phyloP scores from a whole-genome alignment of 2,329 filamentous ascomycete species.

The Dothidotthia symphoricarpi region DNA sequence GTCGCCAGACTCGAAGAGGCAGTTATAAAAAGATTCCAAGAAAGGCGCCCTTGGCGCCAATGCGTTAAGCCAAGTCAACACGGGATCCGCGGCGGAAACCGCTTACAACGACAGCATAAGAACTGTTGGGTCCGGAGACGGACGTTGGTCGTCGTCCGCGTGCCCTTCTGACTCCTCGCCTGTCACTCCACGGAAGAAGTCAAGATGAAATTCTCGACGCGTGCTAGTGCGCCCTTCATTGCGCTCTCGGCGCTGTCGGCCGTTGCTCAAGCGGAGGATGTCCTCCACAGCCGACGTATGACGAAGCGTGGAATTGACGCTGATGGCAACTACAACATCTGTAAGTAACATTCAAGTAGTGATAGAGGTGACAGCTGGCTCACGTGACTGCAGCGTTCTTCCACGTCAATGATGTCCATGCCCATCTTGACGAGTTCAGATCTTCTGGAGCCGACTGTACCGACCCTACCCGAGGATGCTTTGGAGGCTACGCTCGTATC shows the following conservation, averaged over 20 bases:
- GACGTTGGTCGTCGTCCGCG: slow-evolving; percentile 3
- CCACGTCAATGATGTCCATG: slow-evolving; percentile 68
- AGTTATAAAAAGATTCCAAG: slow-evolving; percentile 17
- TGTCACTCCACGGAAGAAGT: slow-evolving; percentile 1
- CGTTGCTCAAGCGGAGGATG: slow-evolving; percentile 25
- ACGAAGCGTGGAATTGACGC: slow-evolving; percentile 34
- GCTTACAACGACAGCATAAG: slow-evolving; percentile 15
- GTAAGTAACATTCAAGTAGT: slow-evolving; percentile 13
- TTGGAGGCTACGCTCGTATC: slow-evolving; percentile 64
- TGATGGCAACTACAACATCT: slow-evolving; percentile 38
- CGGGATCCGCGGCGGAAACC: slow-evolving; percentile 10
- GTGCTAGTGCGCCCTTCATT: slow-evolving; percentile 14
- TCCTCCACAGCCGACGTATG: slow-evolving; percentile 30
- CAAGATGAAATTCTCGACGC: slow-evolving; percentile 25
- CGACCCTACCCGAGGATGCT: slow-evolving; percentile 57
- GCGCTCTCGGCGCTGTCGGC: slow-evolving; percentile 22
- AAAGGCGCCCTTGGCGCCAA: slow-evolving; percentile 23
- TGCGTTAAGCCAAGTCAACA: too few species aligned
- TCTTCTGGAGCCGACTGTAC: slow-evolving; percentile 63
- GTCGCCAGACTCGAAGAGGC: slow-evolving; percentile 17
- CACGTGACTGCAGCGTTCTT: slow-evolving; percentile 54
- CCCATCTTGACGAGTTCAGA: slow-evolving; percentile 64
- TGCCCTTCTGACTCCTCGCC: background rate
- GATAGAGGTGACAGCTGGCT: background rate
- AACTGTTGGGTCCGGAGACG: slow-evolving; percentile 1